Base-by-base conservation (phyloP, 345 rosid species). In the Eutrema yunnanense region DNA sequence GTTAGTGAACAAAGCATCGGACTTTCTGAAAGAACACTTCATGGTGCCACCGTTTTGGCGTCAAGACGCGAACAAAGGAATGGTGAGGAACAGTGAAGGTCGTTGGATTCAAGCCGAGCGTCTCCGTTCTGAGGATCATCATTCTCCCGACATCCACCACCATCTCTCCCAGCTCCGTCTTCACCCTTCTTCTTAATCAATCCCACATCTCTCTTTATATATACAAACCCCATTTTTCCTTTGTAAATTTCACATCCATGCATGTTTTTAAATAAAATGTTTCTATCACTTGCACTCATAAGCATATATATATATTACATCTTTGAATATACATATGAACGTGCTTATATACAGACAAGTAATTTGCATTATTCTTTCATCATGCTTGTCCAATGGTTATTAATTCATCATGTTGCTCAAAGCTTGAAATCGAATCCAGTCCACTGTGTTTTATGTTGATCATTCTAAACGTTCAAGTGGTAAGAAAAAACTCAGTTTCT, bases 31-130 rank as follows among this genome's bases (percentile, higher is more conserved):
- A 74, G 91, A 87, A n/a, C 91, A 88, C 58, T 82, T 83, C 72
- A 70, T 83, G 85, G 90, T 92, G 51, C 95, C 95, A 38, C 98
- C 96, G 7, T 78, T 40, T 47, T 90, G 98, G 98, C 76, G 91
- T 77, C 98, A 92, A 76, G 85, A 82, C 9, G 85, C 82, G 37
- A 92, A 92, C 77, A 92, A 92, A 69, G 96, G 98, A 43, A 81
- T 90, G 85, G 62, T 88, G 2, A 76, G 87, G 75, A 80, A 79
- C 64, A 47, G 75, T 10, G 92, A 88, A 2, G 98, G 92, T 4
- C 92, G 92, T 33, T 88, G 96, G 98, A 66, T 85, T 65, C 95
- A 86, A 74, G 85, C 87, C 6, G 98, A 90, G 36, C 79, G 96
- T 4, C 87, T 87, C 0, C 82, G 80, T n/a, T 79, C 86, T 22